Evolutionary conservation across 2,329 filamentous ascomycete species (phyloP), one percentile per base, ranked within the genome.

Genomic region (Calonectria pteridis): DNA sequence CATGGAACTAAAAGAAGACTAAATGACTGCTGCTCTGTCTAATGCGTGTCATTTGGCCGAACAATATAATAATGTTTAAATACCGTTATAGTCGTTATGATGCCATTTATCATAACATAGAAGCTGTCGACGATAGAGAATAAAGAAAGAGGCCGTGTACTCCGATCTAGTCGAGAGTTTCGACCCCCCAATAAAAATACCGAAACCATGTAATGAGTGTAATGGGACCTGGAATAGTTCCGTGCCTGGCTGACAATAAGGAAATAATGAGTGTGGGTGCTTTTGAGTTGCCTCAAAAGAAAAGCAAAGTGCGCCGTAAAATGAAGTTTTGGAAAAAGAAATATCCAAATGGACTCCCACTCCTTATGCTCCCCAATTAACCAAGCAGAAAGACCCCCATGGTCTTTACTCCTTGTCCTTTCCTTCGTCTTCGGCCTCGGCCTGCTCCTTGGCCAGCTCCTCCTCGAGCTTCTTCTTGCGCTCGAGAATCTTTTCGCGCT

Each of bases 401-500:
- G 28, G 20, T 37, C 33, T 40, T 23, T 71, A 71, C 20, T 71
- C 53, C 49, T 49, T 29, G 14, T 73, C 66, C 18, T 74, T 69
- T n/a, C 64, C 73, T 4, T 73, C 68, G 3, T 75, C 72, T 33
- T 72, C 73, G 0, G 63, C 75, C 10, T 20, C 40, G 18, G n/a
- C 69, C 14, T 40, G 49, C 73, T 80, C 79, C 66, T 71, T 77
- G n/a, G 77, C 79, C 65, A 82, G 72, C 4, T 40, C 58, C 71
- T 69, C 71, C 35, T 73, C 71, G 20, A 73, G 55, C 49, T 64
- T 69, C 65, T 58, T 59, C 73, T 76, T 79, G 79, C 84, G 82
- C 72, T 85, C 83, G 23, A 86, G 79, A 77, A 78, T 82, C 78
- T 78, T 83, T 76, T 79, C 82, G 79, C 81, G 82, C 82, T 82